Percentiles rank a stretch among this genome's conserved stretches.
phyloP scores from a whole-genome alignment of 805 yeast species.

The Candida mattraensis region DNA sequence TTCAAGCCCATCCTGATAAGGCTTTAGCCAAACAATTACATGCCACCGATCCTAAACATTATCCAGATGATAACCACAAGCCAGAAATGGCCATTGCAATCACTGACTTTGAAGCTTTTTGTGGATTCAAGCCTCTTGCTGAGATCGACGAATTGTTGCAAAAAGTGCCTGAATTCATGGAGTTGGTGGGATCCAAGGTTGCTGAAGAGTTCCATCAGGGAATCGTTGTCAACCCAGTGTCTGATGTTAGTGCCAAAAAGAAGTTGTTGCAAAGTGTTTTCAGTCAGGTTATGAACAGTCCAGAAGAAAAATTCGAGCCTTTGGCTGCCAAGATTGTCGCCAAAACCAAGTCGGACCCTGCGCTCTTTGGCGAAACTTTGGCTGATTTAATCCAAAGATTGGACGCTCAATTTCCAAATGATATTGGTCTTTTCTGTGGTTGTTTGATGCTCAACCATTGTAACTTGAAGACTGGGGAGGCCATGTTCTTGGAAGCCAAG shows the following conservation, averaged over 20 bases:
- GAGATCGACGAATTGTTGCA: constrained; percentile 69
- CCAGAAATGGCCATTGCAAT: constrained; percentile 99
- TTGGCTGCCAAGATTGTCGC: constrained; percentile 65
- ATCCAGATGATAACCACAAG: constrained; percentile 97
- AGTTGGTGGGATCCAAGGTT: constrained; percentile 63
- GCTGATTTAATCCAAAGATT: constrained; percentile 76
- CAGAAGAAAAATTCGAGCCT: constrained; percentile 54
- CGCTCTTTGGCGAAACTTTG: constrained; percentile 55
- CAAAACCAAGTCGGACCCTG: constrained; percentile 61
- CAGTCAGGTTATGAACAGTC: constrained; percentile 78
- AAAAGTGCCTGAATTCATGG: constrained; percentile 73
- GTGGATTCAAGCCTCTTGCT: constrained; percentile 91
- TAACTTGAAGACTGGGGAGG: constrained; percentile 81
- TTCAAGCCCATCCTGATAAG: constrained; percentile 98
- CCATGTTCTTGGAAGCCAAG: constrained; percentile 93
- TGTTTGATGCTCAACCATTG: constrained; percentile 91
- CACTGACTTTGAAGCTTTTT: constrained; percentile 94
- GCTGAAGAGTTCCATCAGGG: constrained; percentile 53
- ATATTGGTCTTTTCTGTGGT: constrained; percentile 95
- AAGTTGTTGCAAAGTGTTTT: constrained; percentile 72
- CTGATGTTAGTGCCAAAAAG: constrained; percentile 58
- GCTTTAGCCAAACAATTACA: constrained; percentile 73
- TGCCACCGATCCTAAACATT: constrained; percentile 82
- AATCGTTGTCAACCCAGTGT: constrained; percentile 40
- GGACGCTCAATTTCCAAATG: constrained; percentile 87